phyloP scores from a whole-genome alignment of 345 rosid genomes.

The Moringa oleifera region DNA sequence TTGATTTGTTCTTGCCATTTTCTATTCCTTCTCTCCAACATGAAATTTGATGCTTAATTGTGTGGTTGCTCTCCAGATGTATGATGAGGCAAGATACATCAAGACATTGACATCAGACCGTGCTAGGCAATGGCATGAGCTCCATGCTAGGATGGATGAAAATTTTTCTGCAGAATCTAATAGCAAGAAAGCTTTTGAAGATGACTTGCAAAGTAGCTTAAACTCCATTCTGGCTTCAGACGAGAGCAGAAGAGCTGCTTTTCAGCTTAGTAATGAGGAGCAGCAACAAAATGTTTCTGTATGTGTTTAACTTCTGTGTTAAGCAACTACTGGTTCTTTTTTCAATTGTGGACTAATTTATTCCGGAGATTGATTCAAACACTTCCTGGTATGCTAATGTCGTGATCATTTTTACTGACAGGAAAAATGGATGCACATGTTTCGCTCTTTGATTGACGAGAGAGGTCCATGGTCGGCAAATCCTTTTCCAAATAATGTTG shows the following conservation, averaged over 20 bases:
- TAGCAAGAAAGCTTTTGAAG: slow-evolving; percentile 65
- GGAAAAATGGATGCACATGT: slow-evolving; percentile 96
- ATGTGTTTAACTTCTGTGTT: slow-evolving; percentile 17
- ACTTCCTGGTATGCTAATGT: background rate
- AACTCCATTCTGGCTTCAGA: slow-evolving; percentile 65
- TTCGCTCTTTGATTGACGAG: slow-evolving; percentile 90
- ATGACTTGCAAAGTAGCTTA: slow-evolving; percentile 60
- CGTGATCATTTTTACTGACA: slow-evolving; percentile 13
- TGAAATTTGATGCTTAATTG: too few species aligned
- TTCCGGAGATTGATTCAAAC: background rate
- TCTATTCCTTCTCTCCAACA: background rate
- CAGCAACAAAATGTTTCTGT: slow-evolving; percentile 85
- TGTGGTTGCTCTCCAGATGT: slow-evolving; percentile 26
- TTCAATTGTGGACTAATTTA: background rate
- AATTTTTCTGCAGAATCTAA: slow-evolving; percentile 43
- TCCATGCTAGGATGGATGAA: slow-evolving; percentile 56
- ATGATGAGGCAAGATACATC: slow-evolving; percentile 78
- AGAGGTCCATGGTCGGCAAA: slow-evolving; percentile 98
- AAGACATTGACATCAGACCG: slow-evolving; percentile 64
- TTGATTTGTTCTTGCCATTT: background rate
- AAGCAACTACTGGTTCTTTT: slow-evolving; percentile 2
- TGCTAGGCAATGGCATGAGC: slow-evolving; percentile 57
- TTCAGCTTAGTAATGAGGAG: slow-evolving; percentile 72
- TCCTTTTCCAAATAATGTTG: slow-evolving; percentile 75
- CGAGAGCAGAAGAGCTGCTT: slow-evolving; percentile 66